Base-by-base conservation (phyloP, 208 protist genomes). In the Giardia duodenalis region DNA sequence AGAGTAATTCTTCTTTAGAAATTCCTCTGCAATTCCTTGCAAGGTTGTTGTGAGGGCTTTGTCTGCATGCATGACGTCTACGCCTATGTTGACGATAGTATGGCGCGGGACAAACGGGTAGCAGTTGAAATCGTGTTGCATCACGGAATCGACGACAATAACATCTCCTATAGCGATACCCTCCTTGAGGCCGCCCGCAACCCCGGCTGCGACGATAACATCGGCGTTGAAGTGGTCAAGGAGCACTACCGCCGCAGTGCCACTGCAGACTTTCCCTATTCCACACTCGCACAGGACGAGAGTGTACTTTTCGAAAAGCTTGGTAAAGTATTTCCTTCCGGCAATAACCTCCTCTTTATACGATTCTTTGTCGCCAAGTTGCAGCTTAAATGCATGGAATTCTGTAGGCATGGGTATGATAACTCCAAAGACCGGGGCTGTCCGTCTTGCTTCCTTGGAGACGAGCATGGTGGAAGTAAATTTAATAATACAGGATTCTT, bases 201-300 rank as follows among this genome's bases (percentile, higher is more conserved):
- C 4, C 4, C 86, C 86, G 4, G 44, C 86, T 19, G 44, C 4
- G 42, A 89, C 42, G 42, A 89, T 89, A 3, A 19, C 10, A n/a
- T n/a, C 44, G 42, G 4, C 22, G 19, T 89, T 89, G 86, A 89
- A 89, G 42, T n/a, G 4, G 4, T 46, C 4, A 89, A 46, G 22
- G 4, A 89, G 42, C 3, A 44, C 86, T 19, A 42, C 42, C 3
- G 42, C 86, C 4, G 86, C 44, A 46, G 42, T 89, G 44, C 19
- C 86, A n/a, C 19, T 45, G 86, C 19, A n/a, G 4, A 89, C 86
- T 45, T 89, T 89, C 4, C 86, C 86, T 10, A 89, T 89, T 89
- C 86, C 86, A n/a, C n/a, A n/a, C n/a, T n/a, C n/a, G n/a, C n/a
- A n/a, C n/a, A n/a, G n/a, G n/a, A n/a, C n/a, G n/a, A n/a, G n/a